Conservation (phyloP, 768 basidiomycete genomes). For the Dioszegia hungarica region DNA sequence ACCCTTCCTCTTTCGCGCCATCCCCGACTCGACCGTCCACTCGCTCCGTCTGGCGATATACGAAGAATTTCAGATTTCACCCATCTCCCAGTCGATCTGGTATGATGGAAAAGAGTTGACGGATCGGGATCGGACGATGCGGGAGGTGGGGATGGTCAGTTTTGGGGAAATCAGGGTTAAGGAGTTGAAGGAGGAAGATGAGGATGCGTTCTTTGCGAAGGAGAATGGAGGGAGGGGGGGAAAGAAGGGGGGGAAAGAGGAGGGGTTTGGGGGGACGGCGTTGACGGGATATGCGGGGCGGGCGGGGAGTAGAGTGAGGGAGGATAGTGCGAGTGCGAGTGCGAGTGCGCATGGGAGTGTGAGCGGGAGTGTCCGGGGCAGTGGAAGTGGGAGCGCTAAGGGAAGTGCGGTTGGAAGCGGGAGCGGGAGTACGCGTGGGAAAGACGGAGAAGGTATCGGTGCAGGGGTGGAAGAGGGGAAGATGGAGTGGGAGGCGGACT, state of each 20-base stretch:
- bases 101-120: conserved; percentile 15
- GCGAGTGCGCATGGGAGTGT: no score
- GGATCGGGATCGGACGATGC: conserved; percentile 21
- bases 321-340: neutral
- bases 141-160: conserved; percentile 12
- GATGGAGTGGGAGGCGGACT: neutral
- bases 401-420: no score
- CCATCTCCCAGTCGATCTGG: conserved; percentile 24
- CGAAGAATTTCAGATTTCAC: conserved; percentile 13
- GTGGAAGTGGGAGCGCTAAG: no score
- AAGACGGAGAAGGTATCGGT: no score
- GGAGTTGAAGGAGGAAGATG: conserved; percentile 17
- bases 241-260: neutral
- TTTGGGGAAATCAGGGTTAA: conserved; percentile 13
- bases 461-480: no score
- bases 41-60: conserved; percentile 25
- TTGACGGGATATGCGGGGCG: neutral
- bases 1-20: conserved; percentile 1
- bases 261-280: neutral
- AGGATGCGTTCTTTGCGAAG: neutral
- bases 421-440: no score
- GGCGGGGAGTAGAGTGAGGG: neutral
- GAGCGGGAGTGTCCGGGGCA: no score
- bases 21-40: conserved; percentile 17
- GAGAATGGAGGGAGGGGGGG: neutral